Conservation (phyloP, 2,329 filamentous ascomycete species). For the Nannizziopsis barbatae region DNA sequence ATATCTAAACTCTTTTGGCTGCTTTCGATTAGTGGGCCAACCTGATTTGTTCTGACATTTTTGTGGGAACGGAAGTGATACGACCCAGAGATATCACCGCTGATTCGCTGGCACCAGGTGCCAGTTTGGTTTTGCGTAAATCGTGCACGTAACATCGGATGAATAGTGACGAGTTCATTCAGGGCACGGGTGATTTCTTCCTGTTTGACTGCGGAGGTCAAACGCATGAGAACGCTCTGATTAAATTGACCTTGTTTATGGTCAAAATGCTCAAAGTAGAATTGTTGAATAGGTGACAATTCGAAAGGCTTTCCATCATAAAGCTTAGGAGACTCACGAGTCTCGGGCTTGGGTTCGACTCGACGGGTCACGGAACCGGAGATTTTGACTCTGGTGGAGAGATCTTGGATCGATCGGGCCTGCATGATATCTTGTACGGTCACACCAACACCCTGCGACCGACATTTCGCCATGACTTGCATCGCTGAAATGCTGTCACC, state of each 20-base stretch:
- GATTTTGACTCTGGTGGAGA: conserved; percentile 9
- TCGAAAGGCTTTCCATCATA: conserved; percentile 12
- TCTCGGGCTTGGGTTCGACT: background rate
- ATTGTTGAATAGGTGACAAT: conserved; percentile 20
- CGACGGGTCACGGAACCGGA: background rate
- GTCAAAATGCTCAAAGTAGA: conserved; percentile 17
- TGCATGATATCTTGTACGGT: conserved; percentile 18
- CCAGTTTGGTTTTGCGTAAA: conserved; percentile 15
- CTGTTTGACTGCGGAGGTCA: conserved; percentile 4
- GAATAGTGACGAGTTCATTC: conserved; percentile 13
- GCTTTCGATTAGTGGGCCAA: conserved; percentile 20
- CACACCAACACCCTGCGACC: conserved; percentile 14
- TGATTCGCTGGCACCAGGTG: conserved; percentile 16
- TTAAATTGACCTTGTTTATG: conserved; percentile 18
- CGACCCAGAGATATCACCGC: conserved; percentile 24
- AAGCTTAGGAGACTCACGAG: background rate
- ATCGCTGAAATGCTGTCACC: conserved; percentile 24
- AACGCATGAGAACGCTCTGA: conserved; percentile 16
- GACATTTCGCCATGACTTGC: conserved; percentile 19
- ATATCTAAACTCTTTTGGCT: conserved; percentile 28
- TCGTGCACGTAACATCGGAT: conserved; percentile 20
- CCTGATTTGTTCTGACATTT: conserved; percentile 14
- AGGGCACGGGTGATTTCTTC: conserved; percentile 12
- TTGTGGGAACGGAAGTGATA: conserved; percentile 25
- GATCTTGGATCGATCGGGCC: conserved; percentile 12